phyloP scores from a whole-genome alignment of 2,329 filamentous ascomycete species.

The Elsinoe perseae region DNA sequence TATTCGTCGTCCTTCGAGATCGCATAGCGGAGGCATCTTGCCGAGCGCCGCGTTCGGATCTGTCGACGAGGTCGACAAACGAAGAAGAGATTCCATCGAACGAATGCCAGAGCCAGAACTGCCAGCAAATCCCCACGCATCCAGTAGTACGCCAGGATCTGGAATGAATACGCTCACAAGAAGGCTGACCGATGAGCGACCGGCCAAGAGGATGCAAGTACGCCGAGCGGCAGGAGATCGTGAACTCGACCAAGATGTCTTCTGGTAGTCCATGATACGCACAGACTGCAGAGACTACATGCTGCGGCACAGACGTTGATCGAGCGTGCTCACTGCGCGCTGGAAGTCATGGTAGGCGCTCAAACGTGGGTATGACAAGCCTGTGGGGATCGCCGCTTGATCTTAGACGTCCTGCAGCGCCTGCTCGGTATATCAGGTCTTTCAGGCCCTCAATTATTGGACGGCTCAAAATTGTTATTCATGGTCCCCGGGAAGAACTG shows the following conservation, averaged over 20 bases:
- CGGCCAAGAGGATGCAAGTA: background rate
- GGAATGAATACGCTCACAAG: background rate
- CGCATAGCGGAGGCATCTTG: background rate
- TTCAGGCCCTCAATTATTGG: background rate
- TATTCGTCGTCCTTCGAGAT: background rate
- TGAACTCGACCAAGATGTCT: conserved; percentile 5
- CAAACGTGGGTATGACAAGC: background rate
- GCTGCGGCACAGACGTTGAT: no score
- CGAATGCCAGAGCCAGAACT: background rate
- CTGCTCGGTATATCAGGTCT: no score
- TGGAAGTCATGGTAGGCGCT: background rate
- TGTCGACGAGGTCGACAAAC: background rate
- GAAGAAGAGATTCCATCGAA: conserved; percentile 1
- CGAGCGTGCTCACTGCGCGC: no score
- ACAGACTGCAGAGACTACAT: no score
- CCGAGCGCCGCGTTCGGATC: background rate
- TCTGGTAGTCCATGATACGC: no score
- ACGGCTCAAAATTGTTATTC: background rate
- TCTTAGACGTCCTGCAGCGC: no score
- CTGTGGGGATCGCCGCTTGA: no score
- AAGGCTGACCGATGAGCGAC: background rate
- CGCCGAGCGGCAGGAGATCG: background rate
- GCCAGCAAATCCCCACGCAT: background rate
- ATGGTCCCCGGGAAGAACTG: background rate
- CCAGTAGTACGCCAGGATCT: background rate